Base-by-base conservation (phyloP, 2,329 filamentous ascomycete genomes). In the Curvularia verruculosa region DNA sequence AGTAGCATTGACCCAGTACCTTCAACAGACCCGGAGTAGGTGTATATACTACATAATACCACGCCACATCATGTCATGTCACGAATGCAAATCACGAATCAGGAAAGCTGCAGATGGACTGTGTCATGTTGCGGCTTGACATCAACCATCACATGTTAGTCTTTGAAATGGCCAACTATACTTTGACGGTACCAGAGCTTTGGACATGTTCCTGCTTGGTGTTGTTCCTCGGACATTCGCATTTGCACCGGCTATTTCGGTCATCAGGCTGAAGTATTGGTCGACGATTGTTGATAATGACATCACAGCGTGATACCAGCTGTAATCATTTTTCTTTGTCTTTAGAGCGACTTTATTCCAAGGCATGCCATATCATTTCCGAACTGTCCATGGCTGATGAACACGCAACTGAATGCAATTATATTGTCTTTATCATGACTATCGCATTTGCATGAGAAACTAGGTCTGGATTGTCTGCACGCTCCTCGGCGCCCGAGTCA, bases 281-380 rank as follows among this genome's bases (percentile, higher is more conserved):
- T 26, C 43, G 23, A 29, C 47, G 15, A 44, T 37, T 44, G 34
- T 47, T 10, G 29, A 29, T 19, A 31, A 36, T n/a, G 46, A 40
- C 3, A 50, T 58, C 50, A 52, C 40, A 48, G 44, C 49, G 21
- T 28, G 52, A 26, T 43, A 41, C 41, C 19, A 36, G 45, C 23
- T 24, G 40, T 24, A 44, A 50, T 26, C 24, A 56, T 21, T 19
- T 29, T 5, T 23, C 15, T 24, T 50, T 3, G n/a, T n/a, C 40
- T 9, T n/a, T 18, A 15, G 12, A 34, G 41, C n/a, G 36, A 34
- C 19, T 8, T 36, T 31, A 34, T 28, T 28, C 10, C 15, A 4
- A 24, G 1, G 8, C 29, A 12, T 26, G 40, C 7, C 21, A 13
- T n/a, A 6, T 46, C 21, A 15, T 9, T n/a, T 36, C 34, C 34